Evolutionary conservation across 441 rosid genomes (phyloP).

Genomic region (Syzygium syzygioides): DNA sequence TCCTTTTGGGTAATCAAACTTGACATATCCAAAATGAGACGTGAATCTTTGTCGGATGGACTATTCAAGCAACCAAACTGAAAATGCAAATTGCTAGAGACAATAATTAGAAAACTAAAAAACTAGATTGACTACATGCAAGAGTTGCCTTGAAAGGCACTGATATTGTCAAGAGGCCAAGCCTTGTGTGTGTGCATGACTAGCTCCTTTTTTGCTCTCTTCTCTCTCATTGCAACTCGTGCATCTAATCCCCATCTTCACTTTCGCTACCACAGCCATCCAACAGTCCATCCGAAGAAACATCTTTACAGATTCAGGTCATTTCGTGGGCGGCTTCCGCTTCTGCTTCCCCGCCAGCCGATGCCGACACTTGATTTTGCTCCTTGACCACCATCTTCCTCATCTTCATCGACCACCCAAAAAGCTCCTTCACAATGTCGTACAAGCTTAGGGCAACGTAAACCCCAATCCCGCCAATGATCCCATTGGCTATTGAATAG

Average conservation of each 20-base stretch:
- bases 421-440: conserved; percentile 22
- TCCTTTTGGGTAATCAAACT: background rate
- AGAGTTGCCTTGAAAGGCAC: background rate
- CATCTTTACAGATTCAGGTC: conserved; percentile 10
- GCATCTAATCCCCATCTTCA: background rate
- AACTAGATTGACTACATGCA: background rate
- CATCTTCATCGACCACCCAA: conserved; percentile 29
- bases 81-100: background rate
- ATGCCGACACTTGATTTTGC: conserved; percentile 61
- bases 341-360: background rate
- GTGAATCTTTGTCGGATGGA: background rate
- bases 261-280: background rate
- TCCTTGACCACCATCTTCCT: conserved; percentile 45
- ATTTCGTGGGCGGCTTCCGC: conserved; percentile 26
- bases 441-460: conserved; percentile 54
- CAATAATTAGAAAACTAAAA: background rate
- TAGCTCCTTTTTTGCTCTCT: background rate
- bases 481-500: conserved; percentile 79
- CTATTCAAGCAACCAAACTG: background rate
- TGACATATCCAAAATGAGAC: background rate
- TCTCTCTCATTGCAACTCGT: background rate
- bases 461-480: conserved; percentile 70
- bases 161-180: background rate
- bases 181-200: background rate
- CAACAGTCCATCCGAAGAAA: background rate